A percentile compares a stretch with the other conserved stretches of the same genome.
Conservation (phyloP, 2,329 filamentous ascomycete species). For the Ophiocordyceps camponoti-floridani region DNA sequence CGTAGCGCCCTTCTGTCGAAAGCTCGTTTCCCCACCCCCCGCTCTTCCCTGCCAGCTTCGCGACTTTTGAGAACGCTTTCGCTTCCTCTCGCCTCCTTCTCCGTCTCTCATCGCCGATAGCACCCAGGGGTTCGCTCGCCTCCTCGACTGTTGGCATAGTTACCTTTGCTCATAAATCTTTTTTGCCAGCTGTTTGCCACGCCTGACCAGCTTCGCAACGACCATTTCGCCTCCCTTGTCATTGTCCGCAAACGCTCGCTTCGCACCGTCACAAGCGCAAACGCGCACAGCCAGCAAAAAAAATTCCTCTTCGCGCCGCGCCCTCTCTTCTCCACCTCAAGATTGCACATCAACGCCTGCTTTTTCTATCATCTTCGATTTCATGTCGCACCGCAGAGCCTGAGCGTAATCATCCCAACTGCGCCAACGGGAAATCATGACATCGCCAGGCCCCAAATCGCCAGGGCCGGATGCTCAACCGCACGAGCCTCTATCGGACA, state of each 20-base stretch:
- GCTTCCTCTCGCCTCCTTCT: no score
- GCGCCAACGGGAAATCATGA: constrained; percentile 29
- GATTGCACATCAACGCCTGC: constrained; percentile 1
- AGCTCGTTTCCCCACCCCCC: no score
- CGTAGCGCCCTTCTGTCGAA: no score
- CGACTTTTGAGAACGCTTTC: no score
- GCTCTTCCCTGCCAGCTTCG: no score
- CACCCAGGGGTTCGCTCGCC: no score
- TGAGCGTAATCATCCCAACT: constrained; percentile 10
- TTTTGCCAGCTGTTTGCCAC: neutral
- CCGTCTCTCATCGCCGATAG: no score
- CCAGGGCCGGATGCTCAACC: constrained; percentile 29
- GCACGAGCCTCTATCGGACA: constrained; percentile 10
- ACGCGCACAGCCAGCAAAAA: neutral
- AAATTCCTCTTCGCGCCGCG: neutral
- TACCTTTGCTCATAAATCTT: neutral
- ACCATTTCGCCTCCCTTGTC: neutral
- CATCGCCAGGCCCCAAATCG: constrained; percentile 26
- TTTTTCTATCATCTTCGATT: constrained; percentile 5
- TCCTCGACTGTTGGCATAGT: no score
- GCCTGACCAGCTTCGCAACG: neutral
- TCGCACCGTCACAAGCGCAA: neutral
- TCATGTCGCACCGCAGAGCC: constrained; percentile 18
- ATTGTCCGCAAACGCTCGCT: neutral
- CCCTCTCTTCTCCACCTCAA: neutral